phyloP scores from a whole-genome alignment of 441 rosid species.

The Pelargonium exstipulatum region DNA sequence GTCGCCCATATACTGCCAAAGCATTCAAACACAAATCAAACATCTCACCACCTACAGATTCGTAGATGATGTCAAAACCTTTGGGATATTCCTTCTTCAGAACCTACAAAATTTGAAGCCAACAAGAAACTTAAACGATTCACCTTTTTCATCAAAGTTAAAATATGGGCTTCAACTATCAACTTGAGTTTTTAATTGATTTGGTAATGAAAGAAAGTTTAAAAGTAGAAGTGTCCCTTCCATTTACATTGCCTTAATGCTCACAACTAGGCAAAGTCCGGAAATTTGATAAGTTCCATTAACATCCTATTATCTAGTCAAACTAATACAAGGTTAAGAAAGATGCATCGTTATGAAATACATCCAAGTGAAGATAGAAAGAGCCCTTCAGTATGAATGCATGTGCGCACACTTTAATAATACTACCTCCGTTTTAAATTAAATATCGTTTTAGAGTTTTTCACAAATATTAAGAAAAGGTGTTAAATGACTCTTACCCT shows the following conservation, averaged over 20 bases:
- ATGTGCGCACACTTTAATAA: not conserved
- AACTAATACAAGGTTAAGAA: not conserved
- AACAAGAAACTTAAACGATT: not conserved
- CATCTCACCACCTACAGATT: constrained; percentile 96
- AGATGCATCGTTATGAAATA: not conserved
- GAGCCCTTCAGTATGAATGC: not conserved
- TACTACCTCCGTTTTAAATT: too few relatives aligned
- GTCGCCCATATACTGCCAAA: constrained; percentile 71
- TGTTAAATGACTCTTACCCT: too few relatives aligned
- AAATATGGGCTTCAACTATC: too few relatives aligned
- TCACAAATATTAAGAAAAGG: too few relatives aligned
- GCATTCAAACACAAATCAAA: constrained; percentile 82
- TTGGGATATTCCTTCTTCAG: constrained; percentile 73
- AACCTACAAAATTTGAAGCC: constrained; percentile 43
- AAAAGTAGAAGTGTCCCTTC: not conserved
- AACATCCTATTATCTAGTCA: not conserved
- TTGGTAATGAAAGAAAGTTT: not conserved
- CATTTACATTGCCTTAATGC: not conserved
- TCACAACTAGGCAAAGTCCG: not conserved
- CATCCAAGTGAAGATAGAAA: not conserved
- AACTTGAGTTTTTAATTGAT: too few relatives aligned
- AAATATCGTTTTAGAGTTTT: too few relatives aligned
- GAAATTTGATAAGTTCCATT: not conserved
- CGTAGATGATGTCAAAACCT: constrained; percentile 80
- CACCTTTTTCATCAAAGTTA: not conserved